Percentiles rank a stretch among this genome's conserved stretches.
These are phyloP conservation scores for Theileria equi DNA, from an alignment of 169 alveolate genomes.

Conservation along the genomic window DNA sequence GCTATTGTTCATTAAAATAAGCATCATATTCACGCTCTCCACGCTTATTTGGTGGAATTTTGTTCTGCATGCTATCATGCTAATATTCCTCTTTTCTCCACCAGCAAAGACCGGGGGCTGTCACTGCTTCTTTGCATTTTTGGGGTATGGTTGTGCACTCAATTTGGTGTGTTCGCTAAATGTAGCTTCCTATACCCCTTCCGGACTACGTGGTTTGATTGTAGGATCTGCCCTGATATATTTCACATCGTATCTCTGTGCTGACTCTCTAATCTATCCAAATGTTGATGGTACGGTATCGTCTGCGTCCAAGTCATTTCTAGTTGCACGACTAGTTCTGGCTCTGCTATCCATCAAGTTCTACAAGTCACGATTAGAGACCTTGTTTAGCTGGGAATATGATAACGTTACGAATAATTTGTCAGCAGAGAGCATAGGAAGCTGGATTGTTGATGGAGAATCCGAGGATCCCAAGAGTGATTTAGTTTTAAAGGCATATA, in stretches of 20 bases:
- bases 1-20: slow-evolving; percentile 15
- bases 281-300: background rate
- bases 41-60: slow-evolving; percentile 29
- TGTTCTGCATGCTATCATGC: background rate
- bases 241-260: slow-evolving; percentile 13
- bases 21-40: slow-evolving; percentile 29
- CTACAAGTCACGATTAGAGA: slow-evolving; percentile 3
- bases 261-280: background rate
- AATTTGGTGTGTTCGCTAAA: slow-evolving; percentile 25
- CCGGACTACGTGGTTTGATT: slow-evolving; percentile 28
- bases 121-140: background rate
- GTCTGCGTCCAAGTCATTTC: background rate
- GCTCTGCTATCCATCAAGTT: background rate
- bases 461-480: background rate
- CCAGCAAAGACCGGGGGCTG: slow-evolving; percentile 14
- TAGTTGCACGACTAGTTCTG: background rate
- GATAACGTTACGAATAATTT: background rate
- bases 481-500: background rate
- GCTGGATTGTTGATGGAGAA: slow-evolving; percentile 1
- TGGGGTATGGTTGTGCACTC: slow-evolving; percentile 27
- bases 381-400: slow-evolving; percentile 4
- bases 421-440: background rate
- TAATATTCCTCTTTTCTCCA: background rate
- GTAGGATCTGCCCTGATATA: slow-evolving; percentile 33
- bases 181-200: slow-evolving; percentile 39